Evolutionary conservation across 306 rosid species (phyloP), one percentile per base, ranked within the genome.

Genomic region (Cercis canadensis): DNA sequence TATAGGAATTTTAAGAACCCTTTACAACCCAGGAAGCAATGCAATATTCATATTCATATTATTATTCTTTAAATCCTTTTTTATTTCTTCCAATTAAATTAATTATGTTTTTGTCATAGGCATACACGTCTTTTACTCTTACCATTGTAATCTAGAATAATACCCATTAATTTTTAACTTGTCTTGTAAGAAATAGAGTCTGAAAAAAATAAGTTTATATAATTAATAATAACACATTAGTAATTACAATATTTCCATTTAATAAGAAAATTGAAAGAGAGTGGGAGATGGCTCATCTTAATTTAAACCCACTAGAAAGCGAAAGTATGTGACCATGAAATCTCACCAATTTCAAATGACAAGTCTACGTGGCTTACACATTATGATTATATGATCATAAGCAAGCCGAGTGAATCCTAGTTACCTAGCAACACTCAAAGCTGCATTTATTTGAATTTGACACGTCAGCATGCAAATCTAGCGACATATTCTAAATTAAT

Each of bases 281-380:
- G 2, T 24, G 29, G 29, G 29, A 24, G 29, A 24, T 24, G 29
- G 29, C n/a, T n/a, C n/a, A n/a, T 24, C 1, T 24, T 1, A 24
- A 24, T 24, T 24, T 24, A 24, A 24, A 24, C 29, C 29, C 29
- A 24, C 29, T 24, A 24, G 29, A 24, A 24, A 24, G 29, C 2
- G 29, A 24, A 24, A 24, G 46, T 41, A 4, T 17, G 16, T 17
- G 49, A 37, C n/a, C 62, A 19, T 12, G 7, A 19, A 56, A 9
- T 47, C 54, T n/a, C 74, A 32, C 47, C 49, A 11, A n/a, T 33
- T 56, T 14, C 11, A 39, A 65, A 56, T 66, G 67, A 57, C 47
- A 17, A 39, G 54, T 15, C 34, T 39, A 17, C 13, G 9, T 67
- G 24, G 24, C 18, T 47, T 61, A 64, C 63, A 31, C 62, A 37